Evolutionary conservation across 352 stramenopile genomes (phyloP), one percentile per base, ranked within the genome.

Genomic region (Pythium brassicae): DNA sequence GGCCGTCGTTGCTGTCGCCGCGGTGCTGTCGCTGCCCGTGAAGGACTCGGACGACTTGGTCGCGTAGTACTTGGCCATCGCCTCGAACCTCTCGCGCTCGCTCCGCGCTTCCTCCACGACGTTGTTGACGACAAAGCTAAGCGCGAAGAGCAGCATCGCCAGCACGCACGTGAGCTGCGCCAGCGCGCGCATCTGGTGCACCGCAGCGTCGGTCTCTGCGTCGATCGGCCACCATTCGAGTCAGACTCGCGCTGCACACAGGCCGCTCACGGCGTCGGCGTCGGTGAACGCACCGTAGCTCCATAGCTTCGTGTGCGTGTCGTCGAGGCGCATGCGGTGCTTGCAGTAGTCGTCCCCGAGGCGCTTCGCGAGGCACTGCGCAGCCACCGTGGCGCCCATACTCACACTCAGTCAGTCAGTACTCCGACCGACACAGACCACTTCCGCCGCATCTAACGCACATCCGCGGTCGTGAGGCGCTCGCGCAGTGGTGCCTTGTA

Each of bases 51-150:
- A 44, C 7, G 23, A 25, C 19, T 60, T 43, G 22, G 22, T 32
- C 22, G 46, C 45, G 50, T 62, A 62, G 43, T 52, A 62, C 39
- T 57, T 62, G 27, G 56, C 50, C 43, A 61, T 61, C 19, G 54
- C 58, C 0, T 59, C 43, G 26, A 65, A 48, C 10, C 50, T 48
- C 20, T 70, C 62, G 39, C 51, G 65, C 22, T 62, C 59, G 40
- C 50, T 60, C 17, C 53, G 46, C 35, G 66, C 62, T 40, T 71
- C 66, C 4, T 68, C 63, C 29, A 70, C 72, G 15, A 61, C 55
- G 63, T 80, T 80, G 61, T 84, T 74, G 51, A 59, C 63, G 23
- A 86, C 66, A 53, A 86, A 88, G 57, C 75, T 86, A 34, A 88
- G 53, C 29, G 64, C 48, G 58, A 84, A 88, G n/a, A 58, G 66